Percentiles rank a stretch among this genome's conserved stretches.
These are phyloP conservation scores for Climacium dendroides DNA, from an alignment of 225 moss, liverwort and hornwort species.

Conservation along the genomic window DNA sequence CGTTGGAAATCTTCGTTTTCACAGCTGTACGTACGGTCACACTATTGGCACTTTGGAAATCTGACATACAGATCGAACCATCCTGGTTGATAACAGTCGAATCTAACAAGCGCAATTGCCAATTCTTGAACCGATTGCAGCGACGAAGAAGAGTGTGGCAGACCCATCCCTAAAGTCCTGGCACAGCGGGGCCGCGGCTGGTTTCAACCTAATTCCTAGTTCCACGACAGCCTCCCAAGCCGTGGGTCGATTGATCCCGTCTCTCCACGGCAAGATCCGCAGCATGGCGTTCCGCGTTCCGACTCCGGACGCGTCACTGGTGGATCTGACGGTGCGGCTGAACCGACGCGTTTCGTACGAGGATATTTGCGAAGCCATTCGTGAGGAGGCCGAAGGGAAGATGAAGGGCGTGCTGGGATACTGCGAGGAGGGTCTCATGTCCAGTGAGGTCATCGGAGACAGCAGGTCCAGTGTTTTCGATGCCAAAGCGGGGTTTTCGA, in stretches of 20 bases:
- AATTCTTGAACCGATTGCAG: background rate
- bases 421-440: conserved; percentile 11
- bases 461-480: conserved; percentile 36
- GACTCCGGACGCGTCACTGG: conserved; percentile 32
- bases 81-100: background rate
- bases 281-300: conserved; percentile 36
- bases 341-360: conserved; percentile 21
- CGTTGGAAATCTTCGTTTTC: background rate
- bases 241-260: conserved; percentile 17
- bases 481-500: conserved; percentile 29
- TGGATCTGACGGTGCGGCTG: conserved; percentile 29
- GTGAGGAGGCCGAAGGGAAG: conserved; percentile 35
- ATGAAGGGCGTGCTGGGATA: conserved; percentile 38
- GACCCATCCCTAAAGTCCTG: conserved; percentile 26
- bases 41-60: background rate
- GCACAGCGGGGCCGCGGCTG: conserved; percentile 1
- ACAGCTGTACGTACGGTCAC: background rate
- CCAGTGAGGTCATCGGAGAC: conserved; percentile 28
- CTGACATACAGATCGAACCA: background rate
- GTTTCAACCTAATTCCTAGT: conserved; percentile 28
- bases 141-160: conserved; percentile 4
- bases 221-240: conserved; percentile 37
- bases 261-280: conserved; percentile 35
- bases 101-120: background rate
- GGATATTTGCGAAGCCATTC: conserved; percentile 20